Conservation (phyloP, 257 asterid genomes). For the Rehmannia glutinosa region DNA sequence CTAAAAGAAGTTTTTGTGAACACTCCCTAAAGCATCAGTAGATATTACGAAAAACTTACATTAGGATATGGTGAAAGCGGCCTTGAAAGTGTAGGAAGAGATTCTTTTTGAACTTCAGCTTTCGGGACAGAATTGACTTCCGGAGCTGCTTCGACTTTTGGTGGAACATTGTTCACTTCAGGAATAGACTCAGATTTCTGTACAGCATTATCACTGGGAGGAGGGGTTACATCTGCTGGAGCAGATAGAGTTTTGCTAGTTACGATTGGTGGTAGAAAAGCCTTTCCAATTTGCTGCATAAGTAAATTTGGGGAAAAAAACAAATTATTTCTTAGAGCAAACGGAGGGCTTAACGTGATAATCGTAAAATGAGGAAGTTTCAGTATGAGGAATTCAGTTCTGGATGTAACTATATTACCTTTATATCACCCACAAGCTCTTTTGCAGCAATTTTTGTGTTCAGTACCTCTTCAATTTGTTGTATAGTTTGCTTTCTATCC, state of each 20-base stretch:
- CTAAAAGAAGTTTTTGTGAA: too few relatives aligned
- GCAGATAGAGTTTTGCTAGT: slow-evolving; percentile 63
- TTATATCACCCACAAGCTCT: slow-evolving; percentile 84
- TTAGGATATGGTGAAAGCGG: slow-evolving; percentile 90
- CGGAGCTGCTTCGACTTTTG: slow-evolving; percentile 39
- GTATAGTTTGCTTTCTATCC: slow-evolving; percentile 85
- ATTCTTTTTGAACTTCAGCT: slow-evolving; percentile 44
- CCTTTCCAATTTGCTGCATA: slow-evolving; percentile 78
- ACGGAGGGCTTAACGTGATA: too few relatives aligned
- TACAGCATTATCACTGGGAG: slow-evolving; percentile 22
- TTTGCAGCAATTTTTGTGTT: slow-evolving; percentile 67
- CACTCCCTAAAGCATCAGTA: background rate
- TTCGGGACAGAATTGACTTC: slow-evolving; percentile 55
- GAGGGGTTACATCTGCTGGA: slow-evolving; percentile 41
- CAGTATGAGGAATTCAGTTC: background rate
- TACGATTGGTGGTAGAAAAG: slow-evolving; percentile 57
- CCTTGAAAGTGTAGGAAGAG: slow-evolving; percentile 42
- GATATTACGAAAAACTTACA: slow-evolving; percentile 36
- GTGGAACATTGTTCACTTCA: too few relatives aligned
- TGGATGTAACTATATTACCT: slow-evolving; percentile 36
- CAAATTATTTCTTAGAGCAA: background rate
- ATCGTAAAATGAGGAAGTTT: too few relatives aligned
- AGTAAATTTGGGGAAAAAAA: background rate
- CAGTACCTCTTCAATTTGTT: slow-evolving; percentile 65
- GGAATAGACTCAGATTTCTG: slow-evolving; percentile 37